Conservation (phyloP, 2,329 filamentous ascomycete genomes). For the Colletotrichum melonis region DNA sequence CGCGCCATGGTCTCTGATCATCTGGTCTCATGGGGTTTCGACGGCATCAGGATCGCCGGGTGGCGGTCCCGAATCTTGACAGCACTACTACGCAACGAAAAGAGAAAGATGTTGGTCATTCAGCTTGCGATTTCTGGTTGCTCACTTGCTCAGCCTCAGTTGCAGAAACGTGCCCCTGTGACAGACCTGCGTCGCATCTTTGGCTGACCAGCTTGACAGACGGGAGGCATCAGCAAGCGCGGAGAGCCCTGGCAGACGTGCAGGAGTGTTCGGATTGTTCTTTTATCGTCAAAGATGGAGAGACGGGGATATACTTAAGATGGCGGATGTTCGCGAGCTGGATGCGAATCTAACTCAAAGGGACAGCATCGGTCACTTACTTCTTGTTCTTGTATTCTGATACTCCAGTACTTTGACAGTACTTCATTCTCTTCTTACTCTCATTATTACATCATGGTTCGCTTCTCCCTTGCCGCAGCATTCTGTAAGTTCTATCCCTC, state of each 20-base stretch:
- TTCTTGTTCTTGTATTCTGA: background rate
- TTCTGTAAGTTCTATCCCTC: conserved; percentile 23
- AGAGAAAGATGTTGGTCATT: background rate
- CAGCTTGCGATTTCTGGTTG: background rate
- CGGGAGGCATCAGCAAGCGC: conserved; percentile 15
- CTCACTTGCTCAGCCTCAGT: conserved; percentile 20
- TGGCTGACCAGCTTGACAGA: background rate
- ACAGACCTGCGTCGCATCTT: conserved; percentile 31
- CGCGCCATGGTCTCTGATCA: conserved; percentile 12
- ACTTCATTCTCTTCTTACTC: background rate
- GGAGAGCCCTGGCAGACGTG: background rate
- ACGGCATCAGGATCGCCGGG: conserved; percentile 1
- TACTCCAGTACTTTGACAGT: background rate
- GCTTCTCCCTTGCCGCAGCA: conserved; percentile 14
- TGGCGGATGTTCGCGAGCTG: background rate
- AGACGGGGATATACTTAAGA: conserved; percentile 21
- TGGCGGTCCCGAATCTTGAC: background rate
- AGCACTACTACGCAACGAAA: background rate
- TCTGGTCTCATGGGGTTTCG: background rate
- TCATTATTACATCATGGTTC: conserved; percentile 28
- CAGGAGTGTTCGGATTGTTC: background rate
- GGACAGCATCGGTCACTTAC: background rate
- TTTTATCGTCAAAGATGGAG: background rate
- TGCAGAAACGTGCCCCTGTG: conserved; percentile 29
- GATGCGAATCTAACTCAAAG: background rate